Evolutionary conservation across 371 early-diverging fungal genomes (phyloP).

Genomic region (Synchytrium microbalum): DNA sequence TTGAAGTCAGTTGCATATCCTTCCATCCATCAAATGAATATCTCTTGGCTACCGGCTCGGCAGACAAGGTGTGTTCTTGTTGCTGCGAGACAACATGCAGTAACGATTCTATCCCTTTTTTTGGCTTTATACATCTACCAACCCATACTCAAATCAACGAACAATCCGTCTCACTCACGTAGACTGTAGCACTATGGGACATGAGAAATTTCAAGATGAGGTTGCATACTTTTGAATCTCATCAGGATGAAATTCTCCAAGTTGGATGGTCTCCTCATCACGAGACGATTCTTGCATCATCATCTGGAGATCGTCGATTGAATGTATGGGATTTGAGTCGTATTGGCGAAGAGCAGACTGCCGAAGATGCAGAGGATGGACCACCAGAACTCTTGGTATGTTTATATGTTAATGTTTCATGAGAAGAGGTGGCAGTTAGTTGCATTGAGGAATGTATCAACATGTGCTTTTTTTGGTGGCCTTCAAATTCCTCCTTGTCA

Average conservation of each 20-base stretch:
- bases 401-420: background rate
- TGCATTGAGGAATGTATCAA: slow-evolving; percentile 3
- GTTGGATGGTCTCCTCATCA: slow-evolving; percentile 93
- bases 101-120: no score
- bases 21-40: slow-evolving; percentile 85
- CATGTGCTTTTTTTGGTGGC: slow-evolving; percentile 7
- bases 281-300: slow-evolving; percentile 85
- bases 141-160: background rate
- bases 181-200: slow-evolving; percentile 95
- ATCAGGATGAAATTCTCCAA: slow-evolving; percentile 88
- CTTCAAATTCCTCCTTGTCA: slow-evolving; percentile 1
- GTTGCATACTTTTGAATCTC: slow-evolving; percentile 81
- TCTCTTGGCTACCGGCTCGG: slow-evolving; percentile 91
- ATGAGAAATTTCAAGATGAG: slow-evolving; percentile 74
- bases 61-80: slow-evolving; percentile 62
- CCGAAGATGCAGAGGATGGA: slow-evolving; percentile 96
- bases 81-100: background rate
- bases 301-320: slow-evolving; percentile 85
- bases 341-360: slow-evolving; percentile 89
- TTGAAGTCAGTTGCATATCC: slow-evolving; percentile 88
- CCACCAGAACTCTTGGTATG: slow-evolving; percentile 92
- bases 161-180: background rate
- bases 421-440: background rate
- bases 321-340: slow-evolving; percentile 93
- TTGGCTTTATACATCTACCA: no score